Conservation (phyloP, 768 basidiomycete species). For the Boletus patriciae region DNA sequence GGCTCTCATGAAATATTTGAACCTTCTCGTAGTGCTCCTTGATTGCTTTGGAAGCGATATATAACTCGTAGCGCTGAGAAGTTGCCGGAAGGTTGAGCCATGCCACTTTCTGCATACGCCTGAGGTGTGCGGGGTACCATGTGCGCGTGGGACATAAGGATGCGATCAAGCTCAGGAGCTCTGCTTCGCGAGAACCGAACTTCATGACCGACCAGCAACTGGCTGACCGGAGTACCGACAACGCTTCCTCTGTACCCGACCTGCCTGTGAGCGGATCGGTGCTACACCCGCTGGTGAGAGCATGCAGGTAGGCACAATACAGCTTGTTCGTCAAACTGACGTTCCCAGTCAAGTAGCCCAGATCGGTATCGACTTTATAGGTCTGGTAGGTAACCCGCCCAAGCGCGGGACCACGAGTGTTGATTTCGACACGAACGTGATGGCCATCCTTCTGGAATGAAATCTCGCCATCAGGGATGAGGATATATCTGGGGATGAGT, state of each 20-base stretch:
- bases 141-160: slow-evolving; percentile 36
- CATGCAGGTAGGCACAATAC: slow-evolving; percentile 45
- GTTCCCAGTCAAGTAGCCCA: slow-evolving; percentile 32
- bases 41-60: slow-evolving; percentile 27
- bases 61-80: slow-evolving; percentile 36
- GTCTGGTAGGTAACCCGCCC: slow-evolving; percentile 23
- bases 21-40: slow-evolving; percentile 25
- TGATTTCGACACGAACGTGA: slow-evolving; percentile 20
- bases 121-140: slow-evolving; percentile 41
- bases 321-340: slow-evolving; percentile 31
- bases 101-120: slow-evolving; percentile 41
- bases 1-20: slow-evolving; percentile 8
- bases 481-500: slow-evolving; percentile 26
- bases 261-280: slow-evolving; percentile 45
- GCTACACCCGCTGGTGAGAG: slow-evolving; percentile 41
- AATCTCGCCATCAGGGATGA: slow-evolving; percentile 41
- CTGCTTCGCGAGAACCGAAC: slow-evolving; percentile 30
- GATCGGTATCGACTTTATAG: slow-evolving; percentile 31
- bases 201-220: slow-evolving; percentile 41
- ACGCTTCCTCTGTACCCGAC: slow-evolving; percentile 46
- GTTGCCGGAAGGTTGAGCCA: slow-evolving; percentile 27
- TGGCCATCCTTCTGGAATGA: slow-evolving; percentile 9
- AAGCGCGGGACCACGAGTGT: not conserved
- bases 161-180: slow-evolving; percentile 35
- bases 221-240: slow-evolving; percentile 40